phyloP scores from a whole-genome alignment of 805 yeast species.

The Candida taoyuanica region DNA sequence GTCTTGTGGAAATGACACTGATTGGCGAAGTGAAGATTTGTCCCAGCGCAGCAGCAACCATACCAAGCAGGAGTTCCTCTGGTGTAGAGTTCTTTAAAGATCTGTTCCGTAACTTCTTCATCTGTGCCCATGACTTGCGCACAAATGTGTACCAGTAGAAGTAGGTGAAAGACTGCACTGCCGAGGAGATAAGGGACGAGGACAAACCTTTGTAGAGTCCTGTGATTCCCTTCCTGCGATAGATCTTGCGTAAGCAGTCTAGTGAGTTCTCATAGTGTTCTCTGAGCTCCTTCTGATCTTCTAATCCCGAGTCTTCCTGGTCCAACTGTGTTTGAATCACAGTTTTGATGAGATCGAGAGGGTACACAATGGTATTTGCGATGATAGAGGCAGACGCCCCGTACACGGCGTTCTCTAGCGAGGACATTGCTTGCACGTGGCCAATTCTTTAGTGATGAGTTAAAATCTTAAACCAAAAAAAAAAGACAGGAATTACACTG shows the following conservation, averaged over 20 bases:
- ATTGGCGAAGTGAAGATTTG: constrained; percentile 82
- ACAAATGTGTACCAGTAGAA: constrained; percentile 84
- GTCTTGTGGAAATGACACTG: constrained; percentile 63
- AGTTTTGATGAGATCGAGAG: constrained; percentile 74
- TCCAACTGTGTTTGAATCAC: constrained; percentile 64
- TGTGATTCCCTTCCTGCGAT: constrained; percentile 49
- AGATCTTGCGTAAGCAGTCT: constrained; percentile 60
- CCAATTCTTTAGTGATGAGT: too few species aligned
- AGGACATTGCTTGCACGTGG: constrained; percentile 45
- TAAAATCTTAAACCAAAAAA: too few species aligned
- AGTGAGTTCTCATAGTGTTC: constrained; percentile 45
- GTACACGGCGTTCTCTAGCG: constrained; percentile 69
- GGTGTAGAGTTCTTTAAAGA: constrained; percentile 42
- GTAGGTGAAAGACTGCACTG: constrained; percentile 75
- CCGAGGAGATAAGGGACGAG: constrained; percentile 64
- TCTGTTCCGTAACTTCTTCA: constrained; percentile 22
- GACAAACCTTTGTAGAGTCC: constrained; percentile 74
- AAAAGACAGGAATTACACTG: too few species aligned
- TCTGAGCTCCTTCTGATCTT: constrained; percentile 13
- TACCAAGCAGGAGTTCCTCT: constrained; percentile 69
- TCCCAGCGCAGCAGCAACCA: constrained; percentile 77
- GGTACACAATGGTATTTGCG: constrained; percentile 77
- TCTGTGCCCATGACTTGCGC: constrained; percentile 45
- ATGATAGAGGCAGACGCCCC: constrained; percentile 80
- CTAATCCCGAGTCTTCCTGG: not conserved